phyloP scores from a whole-genome alignment of 352 stramenopile species.

The Phytophthora crassamura region DNA sequence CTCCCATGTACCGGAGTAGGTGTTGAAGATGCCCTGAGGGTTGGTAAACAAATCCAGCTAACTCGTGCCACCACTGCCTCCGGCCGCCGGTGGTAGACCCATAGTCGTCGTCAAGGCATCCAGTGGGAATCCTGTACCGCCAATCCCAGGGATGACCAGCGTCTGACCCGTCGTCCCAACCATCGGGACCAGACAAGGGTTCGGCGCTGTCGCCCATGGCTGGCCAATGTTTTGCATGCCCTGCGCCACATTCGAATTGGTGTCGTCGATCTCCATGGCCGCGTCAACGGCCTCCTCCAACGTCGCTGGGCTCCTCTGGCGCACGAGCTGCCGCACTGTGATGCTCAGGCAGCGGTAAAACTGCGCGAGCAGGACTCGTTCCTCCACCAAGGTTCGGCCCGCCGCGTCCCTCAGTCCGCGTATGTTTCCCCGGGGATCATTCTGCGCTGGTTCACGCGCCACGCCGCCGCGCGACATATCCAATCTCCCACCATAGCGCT shows the following conservation, averaged over 20 bases:
- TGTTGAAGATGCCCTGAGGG: background rate
- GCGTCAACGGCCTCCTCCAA: background rate
- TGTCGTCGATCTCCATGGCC: background rate
- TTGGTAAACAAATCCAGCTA: too few relatives aligned
- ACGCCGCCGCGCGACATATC: background rate
- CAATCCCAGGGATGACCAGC: background rate
- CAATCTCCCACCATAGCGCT: background rate
- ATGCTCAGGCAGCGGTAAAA: conserved; percentile 7
- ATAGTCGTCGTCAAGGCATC: too few relatives aligned
- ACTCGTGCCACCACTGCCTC: too few relatives aligned
- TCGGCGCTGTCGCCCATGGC: background rate
- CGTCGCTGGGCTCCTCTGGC: background rate
- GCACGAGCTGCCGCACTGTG: background rate
- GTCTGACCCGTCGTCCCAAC: background rate
- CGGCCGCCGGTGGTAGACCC: too few relatives aligned
- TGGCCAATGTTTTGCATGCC: background rate
- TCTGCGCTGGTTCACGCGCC: background rate
- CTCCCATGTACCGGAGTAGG: background rate
- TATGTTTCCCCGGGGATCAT: background rate
- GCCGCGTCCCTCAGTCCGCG: background rate
- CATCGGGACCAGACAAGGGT: background rate
- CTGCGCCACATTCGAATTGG: background rate
- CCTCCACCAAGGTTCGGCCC: background rate
- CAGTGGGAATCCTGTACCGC: too few relatives aligned
- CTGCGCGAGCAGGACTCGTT: too few relatives aligned